Evolutionary conservation across 2,329 filamentous ascomycete genomes (phyloP), one percentile per base, ranked within the genome.

Genomic region (Aspergillus costaricaensis): DNA sequence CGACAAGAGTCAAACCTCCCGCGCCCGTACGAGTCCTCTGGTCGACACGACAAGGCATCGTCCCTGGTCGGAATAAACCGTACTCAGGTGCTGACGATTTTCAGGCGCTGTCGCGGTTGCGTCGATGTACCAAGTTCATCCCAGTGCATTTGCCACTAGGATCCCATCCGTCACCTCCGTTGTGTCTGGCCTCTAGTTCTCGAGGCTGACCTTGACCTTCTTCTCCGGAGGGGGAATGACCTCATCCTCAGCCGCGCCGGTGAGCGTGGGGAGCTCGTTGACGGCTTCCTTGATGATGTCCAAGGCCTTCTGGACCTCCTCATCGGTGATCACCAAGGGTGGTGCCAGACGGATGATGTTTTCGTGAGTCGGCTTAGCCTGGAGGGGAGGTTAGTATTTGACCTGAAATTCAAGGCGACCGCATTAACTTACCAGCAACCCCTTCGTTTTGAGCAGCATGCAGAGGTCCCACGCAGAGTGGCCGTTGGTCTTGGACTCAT

Each of bases 281-380:
- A 97, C 83, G 14, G 94, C 88, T 73, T 93, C 88, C 63, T 87
- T 84, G 73, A 99, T 96, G 71, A 95, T 94, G 55, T 77, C 77
- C 57, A 98, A 76, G 1, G 94, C 90, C 72, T 87, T 85, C 68
- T 87, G 84, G 67, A 99, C 89, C 79, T 99, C 87, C 62, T 89
- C 85, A 72, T 98, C 92, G 25, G 89, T 92, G 72, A 99, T 98
- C 66, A 99, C 92, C 57, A 99, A 83, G 19, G 95, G 95, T 50
- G 95, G 95, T n/a, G 95, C 95, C 63, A 99, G 89, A 60, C 95
- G 91, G 75, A 99, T 99, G 76, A 99, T 98, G 79, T 98, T 97
- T 73, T 96, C 89, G 78, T 99, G 95, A 6, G 95, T 99, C 30
- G 95, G 95, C 85, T 99, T 99, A 71, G 95, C 95, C 92, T 96